Percentiles rank a stretch among this genome's conserved stretches.
Evolutionary conservation across 345 rosid genomes (phyloP).

Genomic region (Cardiospermum halicacabum): DNA sequence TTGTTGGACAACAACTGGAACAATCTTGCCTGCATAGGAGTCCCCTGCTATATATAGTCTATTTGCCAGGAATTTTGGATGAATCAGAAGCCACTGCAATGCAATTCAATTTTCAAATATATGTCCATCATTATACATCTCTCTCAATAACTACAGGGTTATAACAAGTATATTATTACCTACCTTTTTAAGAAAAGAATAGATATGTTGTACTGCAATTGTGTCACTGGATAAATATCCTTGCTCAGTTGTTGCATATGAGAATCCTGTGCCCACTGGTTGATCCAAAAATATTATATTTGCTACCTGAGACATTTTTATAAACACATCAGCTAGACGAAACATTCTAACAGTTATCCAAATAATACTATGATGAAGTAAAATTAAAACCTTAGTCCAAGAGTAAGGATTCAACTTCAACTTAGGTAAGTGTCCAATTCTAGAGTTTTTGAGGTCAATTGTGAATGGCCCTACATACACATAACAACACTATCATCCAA

Average conservation of each 20-base stretch:
- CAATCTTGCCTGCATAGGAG: constrained; percentile 26
- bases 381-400: constrained; percentile 26
- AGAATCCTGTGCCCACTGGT: constrained; percentile 40
- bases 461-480: constrained; percentile 31
- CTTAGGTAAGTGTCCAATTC: constrained; percentile 15
- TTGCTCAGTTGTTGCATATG: constrained; percentile 23
- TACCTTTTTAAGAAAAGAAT: constrained; percentile 28
- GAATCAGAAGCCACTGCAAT: constrained; percentile 31
- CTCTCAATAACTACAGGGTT: no score
- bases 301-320: constrained; percentile 19
- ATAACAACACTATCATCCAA: no score
- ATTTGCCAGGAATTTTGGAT: constrained; percentile 26
- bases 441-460: constrained; percentile 23
- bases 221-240: constrained; percentile 11
- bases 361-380: neutral
- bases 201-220: constrained; percentile 2
- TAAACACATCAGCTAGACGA: no score
- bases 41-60: constrained; percentile 31
- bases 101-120: no score
- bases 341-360: neutral
- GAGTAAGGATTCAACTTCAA: constrained; percentile 22
- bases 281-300: constrained; percentile 31
- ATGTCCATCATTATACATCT: no score
- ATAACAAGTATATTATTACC: neutral
- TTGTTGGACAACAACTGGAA: constrained; percentile 19